phyloP scores from a whole-genome alignment of 805 yeast species.

The Cyberlindnera misumaiensis region DNA sequence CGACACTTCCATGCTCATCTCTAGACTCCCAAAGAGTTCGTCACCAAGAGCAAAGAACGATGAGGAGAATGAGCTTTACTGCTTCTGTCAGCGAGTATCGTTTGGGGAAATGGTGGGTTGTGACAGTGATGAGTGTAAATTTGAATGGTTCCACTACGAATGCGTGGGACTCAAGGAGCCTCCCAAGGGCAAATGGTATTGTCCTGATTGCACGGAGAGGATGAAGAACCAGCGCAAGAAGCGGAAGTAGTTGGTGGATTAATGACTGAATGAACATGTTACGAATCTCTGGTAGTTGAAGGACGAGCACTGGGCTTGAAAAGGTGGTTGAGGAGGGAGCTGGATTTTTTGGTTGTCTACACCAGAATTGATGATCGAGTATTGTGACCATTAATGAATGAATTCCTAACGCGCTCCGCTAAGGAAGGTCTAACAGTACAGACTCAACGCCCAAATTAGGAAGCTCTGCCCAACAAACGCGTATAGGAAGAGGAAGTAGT shows the following conservation, averaged over 20 bases:
- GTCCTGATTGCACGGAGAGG: conserved; percentile 66
- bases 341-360: too few relatives aligned
- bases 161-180: conserved; percentile 89
- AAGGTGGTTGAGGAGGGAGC: too few relatives aligned
- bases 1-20: neutral
- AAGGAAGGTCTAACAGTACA: conserved; percentile 1
- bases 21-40: neutral
- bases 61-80: conserved; percentile 67
- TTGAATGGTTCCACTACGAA: conserved; percentile 94
- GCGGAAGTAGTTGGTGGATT: conserved; percentile 6
- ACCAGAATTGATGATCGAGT: neutral
- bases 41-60: conserved; percentile 29
- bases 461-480: conserved; percentile 75
- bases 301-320: neutral
- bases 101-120: conserved; percentile 97
- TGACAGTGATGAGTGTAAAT: conserved; percentile 81
- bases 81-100: conserved; percentile 91
- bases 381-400: too few relatives aligned
- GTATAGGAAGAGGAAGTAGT: conserved; percentile 81
- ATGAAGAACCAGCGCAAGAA: conserved; percentile 23
- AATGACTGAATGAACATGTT: neutral
- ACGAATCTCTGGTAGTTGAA: neutral
- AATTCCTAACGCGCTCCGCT: neutral
- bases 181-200: conserved; percentile 91
- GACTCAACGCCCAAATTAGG: conserved; percentile 62